These are phyloP conservation scores for Reticulascus tulasneorum DNA, from an alignment of 2,329 filamentous ascomycete genomes.

Conservation along the genomic window DNA sequence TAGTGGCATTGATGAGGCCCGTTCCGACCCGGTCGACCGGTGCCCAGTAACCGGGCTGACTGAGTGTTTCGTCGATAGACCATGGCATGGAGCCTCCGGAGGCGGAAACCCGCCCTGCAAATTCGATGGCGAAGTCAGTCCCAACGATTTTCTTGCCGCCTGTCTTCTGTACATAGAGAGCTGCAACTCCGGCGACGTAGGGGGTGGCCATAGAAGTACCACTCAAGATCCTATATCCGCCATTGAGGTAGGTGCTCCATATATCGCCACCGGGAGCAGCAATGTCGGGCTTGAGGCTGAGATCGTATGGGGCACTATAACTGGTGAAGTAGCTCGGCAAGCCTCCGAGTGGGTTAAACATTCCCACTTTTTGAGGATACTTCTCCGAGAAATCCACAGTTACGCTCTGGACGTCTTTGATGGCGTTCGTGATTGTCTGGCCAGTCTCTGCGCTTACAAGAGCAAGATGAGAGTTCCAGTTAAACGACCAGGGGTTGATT, in stretches of 20 bases:
- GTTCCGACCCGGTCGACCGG: slow-evolving; percentile 34
- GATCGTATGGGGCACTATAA: slow-evolving; percentile 45
- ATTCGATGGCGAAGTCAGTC: slow-evolving; percentile 21
- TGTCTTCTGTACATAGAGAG: slow-evolving; percentile 26
- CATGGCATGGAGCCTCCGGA: slow-evolving; percentile 23
- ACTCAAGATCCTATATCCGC: slow-evolving; percentile 43
- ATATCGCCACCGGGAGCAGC: slow-evolving; percentile 45
- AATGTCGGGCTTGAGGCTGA: slow-evolving; percentile 44
- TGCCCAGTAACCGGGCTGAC: slow-evolving; percentile 12
- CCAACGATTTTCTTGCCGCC: slow-evolving; percentile 26
- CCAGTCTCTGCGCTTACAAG: slow-evolving; percentile 13
- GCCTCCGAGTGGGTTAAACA: slow-evolving; percentile 24
- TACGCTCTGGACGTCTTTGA: slow-evolving; percentile 12
- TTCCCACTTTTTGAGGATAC: slow-evolving; percentile 14
- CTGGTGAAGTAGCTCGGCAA: slow-evolving; percentile 32
- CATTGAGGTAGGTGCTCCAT: slow-evolving; percentile 45
- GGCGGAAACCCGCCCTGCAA: slow-evolving; percentile 25
- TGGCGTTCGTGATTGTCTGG: slow-evolving; percentile 13
- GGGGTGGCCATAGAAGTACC: slow-evolving; percentile 54
- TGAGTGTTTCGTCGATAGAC: slow-evolving; percentile 16
- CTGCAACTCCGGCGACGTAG: slow-evolving; percentile 36
- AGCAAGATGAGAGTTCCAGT: slow-evolving; percentile 9
- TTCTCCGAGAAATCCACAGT: slow-evolving; percentile 15
- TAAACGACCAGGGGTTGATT: slow-evolving; percentile 5
- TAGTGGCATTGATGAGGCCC: slow-evolving; percentile 35